phyloP scores from a whole-genome alignment of 345 rosid species.

The Trapa incisa region DNA sequence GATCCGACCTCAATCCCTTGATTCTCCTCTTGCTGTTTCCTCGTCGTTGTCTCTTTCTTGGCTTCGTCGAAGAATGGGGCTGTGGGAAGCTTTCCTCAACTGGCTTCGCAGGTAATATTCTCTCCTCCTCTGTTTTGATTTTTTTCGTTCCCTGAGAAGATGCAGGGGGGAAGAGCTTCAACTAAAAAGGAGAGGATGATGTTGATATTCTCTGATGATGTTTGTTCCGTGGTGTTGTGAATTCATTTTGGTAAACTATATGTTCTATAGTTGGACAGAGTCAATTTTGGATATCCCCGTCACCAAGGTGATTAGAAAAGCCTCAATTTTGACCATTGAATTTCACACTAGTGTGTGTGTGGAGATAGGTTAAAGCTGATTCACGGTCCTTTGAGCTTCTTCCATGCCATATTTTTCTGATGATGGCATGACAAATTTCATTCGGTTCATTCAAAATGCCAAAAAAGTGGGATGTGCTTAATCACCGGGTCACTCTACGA shows the following conservation, averaged over 20 bases:
- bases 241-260: background rate
- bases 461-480: background rate
- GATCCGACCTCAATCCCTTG: background rate
- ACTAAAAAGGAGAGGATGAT: background rate
- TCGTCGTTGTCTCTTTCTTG: background rate
- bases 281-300: background rate
- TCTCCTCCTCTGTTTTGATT: background rate
- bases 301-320: background rate
- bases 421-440: background rate
- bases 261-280: background rate
- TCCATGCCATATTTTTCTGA: background rate
- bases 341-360: background rate
- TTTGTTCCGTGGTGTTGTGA: background rate
- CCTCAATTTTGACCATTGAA: background rate
- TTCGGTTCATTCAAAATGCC: background rate
- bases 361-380: background rate
- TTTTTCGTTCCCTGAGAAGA: background rate
- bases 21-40: background rate
- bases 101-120: slow-evolving; percentile 15
- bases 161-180: background rate
- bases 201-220: too few species aligned
- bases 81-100: slow-evolving; percentile 16
- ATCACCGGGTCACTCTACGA: background rate
- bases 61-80: slow-evolving; percentile 8
- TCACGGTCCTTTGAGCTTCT: background rate